Conservation (phyloP, 441 rosid genomes). For the Metrosideros polymorpha region DNA sequence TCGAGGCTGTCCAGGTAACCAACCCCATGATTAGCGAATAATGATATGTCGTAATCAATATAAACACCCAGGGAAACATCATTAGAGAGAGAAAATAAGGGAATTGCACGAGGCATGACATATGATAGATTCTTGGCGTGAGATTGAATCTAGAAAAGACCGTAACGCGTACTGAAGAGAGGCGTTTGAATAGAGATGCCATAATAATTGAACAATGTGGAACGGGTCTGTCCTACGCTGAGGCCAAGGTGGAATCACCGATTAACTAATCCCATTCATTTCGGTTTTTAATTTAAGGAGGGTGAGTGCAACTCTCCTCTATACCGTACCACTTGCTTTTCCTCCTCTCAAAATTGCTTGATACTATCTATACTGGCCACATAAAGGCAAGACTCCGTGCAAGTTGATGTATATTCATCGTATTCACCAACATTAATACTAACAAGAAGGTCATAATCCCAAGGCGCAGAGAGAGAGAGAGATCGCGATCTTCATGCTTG, state of each 20-base stretch:
- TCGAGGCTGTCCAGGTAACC: constrained; percentile 4
- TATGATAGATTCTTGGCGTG: constrained; percentile 19
- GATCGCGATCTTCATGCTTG: not conserved
- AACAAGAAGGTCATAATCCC: not conserved
- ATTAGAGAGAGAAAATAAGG: not conserved
- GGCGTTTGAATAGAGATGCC: not conserved
- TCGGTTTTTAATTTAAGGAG: not conserved
- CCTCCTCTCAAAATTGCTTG: not conserved
- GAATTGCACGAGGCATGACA: constrained; percentile 20
- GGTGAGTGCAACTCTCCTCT: not conserved
- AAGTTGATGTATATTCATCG: not conserved
- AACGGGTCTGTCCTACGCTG: constrained; percentile 30
- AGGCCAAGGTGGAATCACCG: constrained; percentile 20
- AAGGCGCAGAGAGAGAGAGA: not conserved
- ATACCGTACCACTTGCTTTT: not conserved
- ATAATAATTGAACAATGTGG: constrained; percentile 40
- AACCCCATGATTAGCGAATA: not conserved
- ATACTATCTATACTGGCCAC: not conserved
- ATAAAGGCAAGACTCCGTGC: not conserved
- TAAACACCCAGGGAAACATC: not conserved
- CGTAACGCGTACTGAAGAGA: not conserved
- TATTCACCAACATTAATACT: not conserved
- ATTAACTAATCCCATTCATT: not conserved
- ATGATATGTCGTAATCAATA: not conserved
- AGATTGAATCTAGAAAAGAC: constrained; percentile 17